phyloP scores from a whole-genome alignment of 2,329 filamentous ascomycete species.

The Calonectria montana region DNA sequence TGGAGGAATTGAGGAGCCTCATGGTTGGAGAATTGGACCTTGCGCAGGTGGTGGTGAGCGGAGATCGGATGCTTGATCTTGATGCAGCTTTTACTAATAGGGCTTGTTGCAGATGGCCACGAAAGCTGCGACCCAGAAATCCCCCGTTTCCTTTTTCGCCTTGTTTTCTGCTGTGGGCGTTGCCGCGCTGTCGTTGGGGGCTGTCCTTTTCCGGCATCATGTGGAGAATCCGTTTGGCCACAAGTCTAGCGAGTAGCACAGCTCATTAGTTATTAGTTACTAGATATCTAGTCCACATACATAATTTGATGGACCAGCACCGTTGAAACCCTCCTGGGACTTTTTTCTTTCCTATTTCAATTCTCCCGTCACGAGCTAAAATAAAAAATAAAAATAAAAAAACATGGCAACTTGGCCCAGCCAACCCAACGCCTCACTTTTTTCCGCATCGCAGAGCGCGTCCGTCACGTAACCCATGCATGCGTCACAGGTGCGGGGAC shows the following conservation, averaged over 20 bases:
- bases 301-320: no score
- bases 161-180: constrained; percentile 6
- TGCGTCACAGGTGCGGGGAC: not conserved
- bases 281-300: not conserved
- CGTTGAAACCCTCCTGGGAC: no score
- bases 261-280: not conserved
- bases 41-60: not conserved
- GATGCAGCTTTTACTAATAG: not conserved
- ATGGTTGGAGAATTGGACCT: constrained; percentile 14
- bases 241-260: not conserved
- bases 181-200: constrained; percentile 12
- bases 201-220: constrained; percentile 18
- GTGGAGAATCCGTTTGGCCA: not conserved
- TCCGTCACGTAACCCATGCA: not conserved
- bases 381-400: no score
- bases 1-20: constrained; percentile 10
- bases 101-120: not conserved
- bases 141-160: not conserved
- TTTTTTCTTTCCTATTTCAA: not conserved
- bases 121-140: not conserved
- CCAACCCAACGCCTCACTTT: not conserved
- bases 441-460: not conserved
- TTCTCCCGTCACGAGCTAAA: not conserved
- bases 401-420: not conserved
- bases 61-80: not conserved